Conservation (phyloP, 139 green algal genomes). For the Coelastrella sp. region DNA sequence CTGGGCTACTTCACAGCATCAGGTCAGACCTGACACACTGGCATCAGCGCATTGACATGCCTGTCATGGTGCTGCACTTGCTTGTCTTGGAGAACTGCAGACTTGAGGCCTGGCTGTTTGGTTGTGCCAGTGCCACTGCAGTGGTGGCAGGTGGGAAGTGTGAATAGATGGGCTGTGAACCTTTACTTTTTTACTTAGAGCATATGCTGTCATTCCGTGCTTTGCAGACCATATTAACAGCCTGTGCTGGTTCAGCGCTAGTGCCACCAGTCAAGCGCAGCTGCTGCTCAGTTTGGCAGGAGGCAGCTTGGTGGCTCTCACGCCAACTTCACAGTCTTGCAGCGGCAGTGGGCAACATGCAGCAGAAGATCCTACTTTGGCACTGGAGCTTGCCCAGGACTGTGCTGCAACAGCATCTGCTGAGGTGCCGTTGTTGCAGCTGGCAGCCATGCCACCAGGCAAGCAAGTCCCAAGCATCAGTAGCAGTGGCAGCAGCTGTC, state of each 20-base stretch:
- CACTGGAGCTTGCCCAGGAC: background rate
- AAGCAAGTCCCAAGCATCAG: background rate
- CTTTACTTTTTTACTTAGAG: too few relatives aligned
- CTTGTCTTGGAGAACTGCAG: too few relatives aligned
- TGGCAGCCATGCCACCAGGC: background rate
- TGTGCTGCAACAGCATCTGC: background rate
- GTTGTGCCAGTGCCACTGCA: too few relatives aligned
- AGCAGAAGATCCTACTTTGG: background rate
- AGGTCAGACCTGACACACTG: slow-evolving; percentile 10
- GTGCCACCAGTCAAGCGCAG: background rate
- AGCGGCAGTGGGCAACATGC: slow-evolving; percentile 20
- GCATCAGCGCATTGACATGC: background rate
- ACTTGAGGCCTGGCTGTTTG: too few relatives aligned
- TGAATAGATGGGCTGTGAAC: too few relatives aligned
- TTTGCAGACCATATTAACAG: background rate
- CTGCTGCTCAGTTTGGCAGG: slow-evolving; percentile 3
- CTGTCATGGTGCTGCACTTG: background rate
- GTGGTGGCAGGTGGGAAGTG: too few relatives aligned
- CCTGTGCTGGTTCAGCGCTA: slow-evolving; percentile 17
- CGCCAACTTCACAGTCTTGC: background rate
- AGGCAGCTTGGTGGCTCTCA: background rate
- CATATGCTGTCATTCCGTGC: background rate
- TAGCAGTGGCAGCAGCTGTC: slow-evolving; percentile 6
- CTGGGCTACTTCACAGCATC: slow-evolving; percentile 17
- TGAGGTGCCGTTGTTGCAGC: slow-evolving; percentile 11